These are phyloP conservation scores for Pythium aristosporum DNA, from an alignment of 352 stramenopile species.

Conservation along the genomic window DNA sequence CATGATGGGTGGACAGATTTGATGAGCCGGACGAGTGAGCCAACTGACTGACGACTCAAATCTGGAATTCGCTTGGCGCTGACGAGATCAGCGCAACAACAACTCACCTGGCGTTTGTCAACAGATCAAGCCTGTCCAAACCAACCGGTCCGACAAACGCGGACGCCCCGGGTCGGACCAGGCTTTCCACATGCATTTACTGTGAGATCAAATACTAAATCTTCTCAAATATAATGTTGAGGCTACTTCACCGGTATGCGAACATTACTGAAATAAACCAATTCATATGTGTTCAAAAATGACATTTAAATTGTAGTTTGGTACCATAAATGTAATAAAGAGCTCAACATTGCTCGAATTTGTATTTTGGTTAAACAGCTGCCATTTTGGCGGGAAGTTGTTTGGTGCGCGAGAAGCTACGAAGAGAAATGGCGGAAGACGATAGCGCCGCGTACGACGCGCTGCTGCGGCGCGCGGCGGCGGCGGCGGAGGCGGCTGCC, in stretches of 20 bases:
- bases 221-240: not conserved
- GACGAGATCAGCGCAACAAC: no score
- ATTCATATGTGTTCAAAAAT: not conserved
- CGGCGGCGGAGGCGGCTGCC: constrained; percentile 5
- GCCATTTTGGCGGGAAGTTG: constrained; percentile 1
- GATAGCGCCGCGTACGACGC: constrained; percentile 17
- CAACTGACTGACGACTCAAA: no score
- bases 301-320: not conserved
- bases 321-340: not conserved
- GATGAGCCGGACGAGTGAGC: no score
- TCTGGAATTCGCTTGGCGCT: no score
- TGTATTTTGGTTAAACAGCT: not conserved
- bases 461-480: constrained; percentile 16
- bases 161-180: no score
- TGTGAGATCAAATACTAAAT: constrained; percentile 5
- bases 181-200: not conserved
- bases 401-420: not conserved
- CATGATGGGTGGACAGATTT: no score
- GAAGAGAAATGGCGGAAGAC: constrained; percentile 18
- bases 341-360: not conserved
- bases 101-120: no score
- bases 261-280: not conserved
- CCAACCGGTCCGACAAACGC: no score
- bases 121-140: no score
- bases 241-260: not conserved